phyloP scores from a whole-genome alignment of 2,329 filamentous ascomycete species.

The Epicoccum sorghinum region DNA sequence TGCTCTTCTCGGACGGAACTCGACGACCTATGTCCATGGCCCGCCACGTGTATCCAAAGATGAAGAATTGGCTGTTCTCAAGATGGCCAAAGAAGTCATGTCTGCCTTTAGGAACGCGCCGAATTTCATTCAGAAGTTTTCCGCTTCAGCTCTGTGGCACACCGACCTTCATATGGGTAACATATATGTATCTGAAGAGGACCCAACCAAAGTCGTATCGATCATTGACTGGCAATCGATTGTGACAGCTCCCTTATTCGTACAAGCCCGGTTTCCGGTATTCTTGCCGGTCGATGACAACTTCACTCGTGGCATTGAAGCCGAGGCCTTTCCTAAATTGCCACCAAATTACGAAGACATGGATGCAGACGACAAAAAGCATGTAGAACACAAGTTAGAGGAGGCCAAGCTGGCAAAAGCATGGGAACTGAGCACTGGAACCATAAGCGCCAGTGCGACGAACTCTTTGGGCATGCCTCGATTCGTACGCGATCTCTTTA shows the following conservation, averaged over 20 bases:
- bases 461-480: constrained; percentile 31
- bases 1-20: not conserved
- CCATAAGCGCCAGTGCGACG: constrained; percentile 16
- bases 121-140: constrained; percentile 8
- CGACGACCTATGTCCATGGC: not conserved
- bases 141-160: constrained; percentile 20
- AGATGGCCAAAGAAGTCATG: not conserved
- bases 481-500: constrained; percentile 44
- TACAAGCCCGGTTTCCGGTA: constrained; percentile 27
- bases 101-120: not conserved
- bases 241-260: constrained; percentile 25
- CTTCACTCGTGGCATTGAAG: not conserved
- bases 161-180: constrained; percentile 51
- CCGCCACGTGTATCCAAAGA: not conserved
- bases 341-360: constrained; percentile 19
- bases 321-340: constrained; percentile 15
- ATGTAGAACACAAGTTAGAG: constrained; percentile 6
- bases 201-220: constrained; percentile 25
- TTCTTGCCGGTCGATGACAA: constrained; percentile 19
- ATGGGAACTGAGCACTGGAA: constrained; percentile 36
- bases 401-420: constrained; percentile 32
- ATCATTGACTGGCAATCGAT: constrained; percentile 36
- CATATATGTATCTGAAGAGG: constrained; percentile 36
- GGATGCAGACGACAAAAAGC: constrained; percentile 12
- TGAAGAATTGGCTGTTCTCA: not conserved